These are phyloP conservation scores for Euphrasia confusa DNA, from an alignment of 257 asterid species.

Conservation along the genomic window DNA sequence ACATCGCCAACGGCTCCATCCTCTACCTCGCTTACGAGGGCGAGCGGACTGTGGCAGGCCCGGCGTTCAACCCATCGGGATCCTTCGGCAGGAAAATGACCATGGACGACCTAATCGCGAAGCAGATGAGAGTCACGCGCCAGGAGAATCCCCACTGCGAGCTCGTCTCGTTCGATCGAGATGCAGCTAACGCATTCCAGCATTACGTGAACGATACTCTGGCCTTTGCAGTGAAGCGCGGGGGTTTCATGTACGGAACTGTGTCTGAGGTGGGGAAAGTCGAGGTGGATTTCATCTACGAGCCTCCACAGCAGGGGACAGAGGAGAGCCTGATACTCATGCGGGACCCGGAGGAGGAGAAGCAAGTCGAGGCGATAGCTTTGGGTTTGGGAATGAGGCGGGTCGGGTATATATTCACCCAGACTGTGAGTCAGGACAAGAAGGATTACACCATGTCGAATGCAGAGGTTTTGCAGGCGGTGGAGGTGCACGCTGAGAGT, in stretches of 20 bases:
- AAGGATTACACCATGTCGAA: constrained; percentile 84
- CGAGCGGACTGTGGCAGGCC: constrained; percentile 76
- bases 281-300: constrained; percentile 81
- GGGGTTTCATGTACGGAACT: constrained; percentile 90
- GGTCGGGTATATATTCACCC: constrained; percentile 84
- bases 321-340: constrained; percentile 57
- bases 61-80: constrained; percentile 65
- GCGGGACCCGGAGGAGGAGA: constrained; percentile 77
- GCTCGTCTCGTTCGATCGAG: constrained; percentile 90
- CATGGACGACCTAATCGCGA: constrained; percentile 91
- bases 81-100: constrained; percentile 98
- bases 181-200: constrained; percentile 87
- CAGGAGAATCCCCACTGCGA: constrained; percentile 92
- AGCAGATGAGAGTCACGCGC: constrained; percentile 82
- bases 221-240: constrained; percentile 87
- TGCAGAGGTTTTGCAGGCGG: constrained; percentile 74
- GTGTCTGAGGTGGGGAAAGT: constrained; percentile 80
- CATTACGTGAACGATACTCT: constrained; percentile 75
- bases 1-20: constrained; percentile 69
- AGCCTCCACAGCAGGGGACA: constrained; percentile 90
- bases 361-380: constrained; percentile 70
- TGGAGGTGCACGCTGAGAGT: constrained; percentile 73
- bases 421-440: constrained; percentile 80
- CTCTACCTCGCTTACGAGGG: constrained; percentile 77
- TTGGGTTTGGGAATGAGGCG: constrained; percentile 78